Evolutionary conservation across 257 asterid species (phyloP).

Genomic region (Capsicum rhomboideum): DNA sequence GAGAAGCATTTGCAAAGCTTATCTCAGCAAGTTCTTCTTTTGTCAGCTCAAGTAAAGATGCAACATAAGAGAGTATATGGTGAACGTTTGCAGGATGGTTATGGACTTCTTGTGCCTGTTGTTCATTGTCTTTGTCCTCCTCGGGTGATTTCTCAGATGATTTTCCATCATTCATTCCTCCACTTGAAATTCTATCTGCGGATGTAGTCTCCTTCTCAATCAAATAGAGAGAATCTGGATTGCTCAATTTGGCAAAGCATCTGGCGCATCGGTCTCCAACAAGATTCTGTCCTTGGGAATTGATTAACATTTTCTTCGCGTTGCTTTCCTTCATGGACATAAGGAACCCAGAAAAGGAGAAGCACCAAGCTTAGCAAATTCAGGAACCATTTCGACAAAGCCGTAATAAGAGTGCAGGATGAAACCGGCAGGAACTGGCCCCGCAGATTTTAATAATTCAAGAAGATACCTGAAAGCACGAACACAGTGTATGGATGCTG

Average conservation of each 20-base stretch:
- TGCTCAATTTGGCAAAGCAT: conserved; percentile 48
- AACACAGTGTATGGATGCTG: conserved; percentile 92
- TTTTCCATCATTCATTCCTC: not conserved
- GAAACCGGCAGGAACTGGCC: conserved; percentile 84
- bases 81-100: conserved; percentile 91
- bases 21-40: conserved; percentile 56
- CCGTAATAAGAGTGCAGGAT: conserved; percentile 85
- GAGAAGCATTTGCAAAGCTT: conserved; percentile 59
- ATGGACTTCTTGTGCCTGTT: conserved; percentile 16
- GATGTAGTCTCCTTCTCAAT: conserved; percentile 17
- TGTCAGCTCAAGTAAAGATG: conserved; percentile 52
- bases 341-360: conserved; percentile 87
- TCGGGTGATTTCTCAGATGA: not conserved
- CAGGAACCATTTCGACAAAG: conserved; percentile 94
- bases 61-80: conserved; percentile 63
- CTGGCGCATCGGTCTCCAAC: conserved; percentile 97
- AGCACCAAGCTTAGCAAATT: conserved; percentile 72
- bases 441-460: conserved; percentile 56
- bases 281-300: conserved; percentile 76
- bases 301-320: conserved; percentile 76
- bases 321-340: conserved; percentile 89
- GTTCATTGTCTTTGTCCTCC: conserved; percentile 9
- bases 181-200: conserved; percentile 5
- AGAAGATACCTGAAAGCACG: conserved; percentile 86
- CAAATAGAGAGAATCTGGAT: conserved; percentile 26